phyloP scores from a whole-genome alignment of 2,329 filamentous ascomycete genomes.

The Chrysosporium keratinophilum region DNA sequence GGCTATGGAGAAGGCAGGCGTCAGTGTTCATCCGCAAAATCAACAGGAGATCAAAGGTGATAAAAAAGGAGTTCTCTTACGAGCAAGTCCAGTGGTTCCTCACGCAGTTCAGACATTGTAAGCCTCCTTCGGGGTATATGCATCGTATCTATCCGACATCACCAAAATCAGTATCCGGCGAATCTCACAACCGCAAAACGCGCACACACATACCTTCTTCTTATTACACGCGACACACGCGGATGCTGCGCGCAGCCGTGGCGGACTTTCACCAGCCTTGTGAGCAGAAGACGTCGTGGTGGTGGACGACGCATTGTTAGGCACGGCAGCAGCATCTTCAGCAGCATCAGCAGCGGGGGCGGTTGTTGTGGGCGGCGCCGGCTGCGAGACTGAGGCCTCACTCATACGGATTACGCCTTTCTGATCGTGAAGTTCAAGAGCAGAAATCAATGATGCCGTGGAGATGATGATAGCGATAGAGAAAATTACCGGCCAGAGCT shows the following conservation, averaged over 20 bases:
- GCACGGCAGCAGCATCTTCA: too few relatives aligned
- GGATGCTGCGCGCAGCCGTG: slow-evolving; percentile 22
- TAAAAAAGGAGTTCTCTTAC: slow-evolving; percentile 15
- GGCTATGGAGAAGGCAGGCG: slow-evolving; percentile 9
- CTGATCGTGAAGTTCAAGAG: neutral
- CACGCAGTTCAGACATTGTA: slow-evolving; percentile 21
- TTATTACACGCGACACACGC: slow-evolving; percentile 26
- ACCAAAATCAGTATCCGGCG: neutral
- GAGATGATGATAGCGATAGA: neutral
- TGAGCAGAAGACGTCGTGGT: neutral
- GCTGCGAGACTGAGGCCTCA: slow-evolving; percentile 12
- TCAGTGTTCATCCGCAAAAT: neutral
- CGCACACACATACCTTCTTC: slow-evolving; percentile 20
- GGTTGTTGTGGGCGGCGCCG: slow-evolving; percentile 3
- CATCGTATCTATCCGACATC: slow-evolving; percentile 21
- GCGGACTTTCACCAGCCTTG: slow-evolving; percentile 18
- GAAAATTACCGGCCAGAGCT: neutral
- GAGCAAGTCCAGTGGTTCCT: slow-evolving; percentile 24
- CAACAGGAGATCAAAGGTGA: neutral
- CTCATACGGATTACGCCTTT: slow-evolving; percentile 12
- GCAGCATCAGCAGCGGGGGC: slow-evolving; percentile 3
- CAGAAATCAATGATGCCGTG: neutral
- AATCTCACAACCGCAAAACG: neutral
- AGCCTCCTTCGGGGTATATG: slow-evolving; percentile 19
- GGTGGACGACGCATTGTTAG: neutral